Percentiles rank a stretch among this genome's conserved stretches.
These are phyloP conservation scores for Auricularia sp. DNA, from an alignment of 768 basidiomycete genomes.

Conservation along the genomic window DNA sequence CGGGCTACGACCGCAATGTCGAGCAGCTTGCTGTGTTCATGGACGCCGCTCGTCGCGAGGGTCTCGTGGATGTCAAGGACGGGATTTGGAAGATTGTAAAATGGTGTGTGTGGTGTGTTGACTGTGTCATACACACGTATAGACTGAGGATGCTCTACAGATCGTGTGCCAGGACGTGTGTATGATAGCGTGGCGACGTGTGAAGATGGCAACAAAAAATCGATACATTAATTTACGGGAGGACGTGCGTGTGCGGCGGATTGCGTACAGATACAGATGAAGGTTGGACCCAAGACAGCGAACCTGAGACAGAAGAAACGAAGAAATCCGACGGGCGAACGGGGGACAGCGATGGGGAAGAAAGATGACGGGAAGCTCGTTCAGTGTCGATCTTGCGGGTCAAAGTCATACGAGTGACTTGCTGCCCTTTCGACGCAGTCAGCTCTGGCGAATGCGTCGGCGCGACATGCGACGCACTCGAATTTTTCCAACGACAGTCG, in stretches of 20 bases:
- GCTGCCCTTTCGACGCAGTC: no score
- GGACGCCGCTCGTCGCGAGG: slow-evolving; percentile 72
- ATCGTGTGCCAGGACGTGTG: no score
- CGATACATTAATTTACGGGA: neutral
- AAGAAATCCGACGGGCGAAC: no score
- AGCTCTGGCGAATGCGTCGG: neutral
- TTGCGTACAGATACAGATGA: neutral
- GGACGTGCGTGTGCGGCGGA: neutral
- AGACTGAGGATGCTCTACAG: no score
- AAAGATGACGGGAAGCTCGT: no score
- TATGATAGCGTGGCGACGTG: neutral
- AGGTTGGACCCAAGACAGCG: no score
- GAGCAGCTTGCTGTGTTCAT: slow-evolving; percentile 75
- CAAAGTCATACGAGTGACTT: no score
- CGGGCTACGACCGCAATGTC: slow-evolving; percentile 66
- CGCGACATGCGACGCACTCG: neutral
- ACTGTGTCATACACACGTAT: neutral
- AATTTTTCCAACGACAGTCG: neutral
- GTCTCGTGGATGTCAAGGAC: slow-evolving; percentile 57
- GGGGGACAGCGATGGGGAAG: no score
- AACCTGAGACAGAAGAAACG: no score
- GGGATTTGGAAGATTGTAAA: slow-evolving; percentile 54
- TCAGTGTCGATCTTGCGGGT: no score
- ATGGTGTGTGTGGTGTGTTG: neutral
- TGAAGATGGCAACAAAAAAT: neutral